Evolutionary conservation across 768 basidiomycete species (phyloP).

Genomic region (Ramaria rubella): DNA sequence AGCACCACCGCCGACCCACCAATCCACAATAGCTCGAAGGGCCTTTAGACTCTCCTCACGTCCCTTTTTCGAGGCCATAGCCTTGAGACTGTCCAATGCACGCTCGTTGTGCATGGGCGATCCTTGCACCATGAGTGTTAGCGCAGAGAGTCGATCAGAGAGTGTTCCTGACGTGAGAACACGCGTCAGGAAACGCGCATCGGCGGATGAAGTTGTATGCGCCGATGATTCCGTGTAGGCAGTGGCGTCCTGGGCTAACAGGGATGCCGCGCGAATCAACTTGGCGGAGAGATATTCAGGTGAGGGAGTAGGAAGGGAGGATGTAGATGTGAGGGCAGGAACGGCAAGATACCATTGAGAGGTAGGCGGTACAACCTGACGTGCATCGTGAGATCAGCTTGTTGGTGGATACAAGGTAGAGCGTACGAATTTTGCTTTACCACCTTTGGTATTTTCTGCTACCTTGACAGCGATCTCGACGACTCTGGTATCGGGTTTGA

Average conservation of each 20-base stretch:
- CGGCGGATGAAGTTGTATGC: constrained; percentile 47
- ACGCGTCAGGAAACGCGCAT: constrained; percentile 74
- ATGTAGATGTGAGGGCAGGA: constrained; percentile 32
- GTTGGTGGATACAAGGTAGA: neutral
- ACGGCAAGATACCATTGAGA: constrained; percentile 52
- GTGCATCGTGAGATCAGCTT: neutral
- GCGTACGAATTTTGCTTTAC: constrained; percentile 8
- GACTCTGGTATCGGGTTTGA: neutral
- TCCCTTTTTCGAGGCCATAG: constrained; percentile 82
- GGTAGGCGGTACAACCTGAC: constrained; percentile 27
- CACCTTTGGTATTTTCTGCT: neutral
- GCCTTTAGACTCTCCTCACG: constrained; percentile 92
- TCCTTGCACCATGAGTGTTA: constrained; percentile 83
- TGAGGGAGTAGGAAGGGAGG: constrained; percentile 29
- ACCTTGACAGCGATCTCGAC: constrained; percentile 8
- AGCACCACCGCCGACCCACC: constrained; percentile 96
- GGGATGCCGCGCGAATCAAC: constrained; percentile 36
- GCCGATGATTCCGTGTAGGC: constrained; percentile 41
- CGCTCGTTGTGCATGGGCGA: constrained; percentile 74
- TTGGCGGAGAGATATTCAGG: constrained; percentile 41
- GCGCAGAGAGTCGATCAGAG: constrained; percentile 84
- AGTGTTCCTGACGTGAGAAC: constrained; percentile 86
- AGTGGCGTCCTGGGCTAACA: constrained; percentile 39
- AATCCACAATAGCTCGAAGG: constrained; percentile 86
- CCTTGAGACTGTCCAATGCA: constrained; percentile 67